Evolutionary conservation across 768 basidiomycete species (phyloP), one percentile per base, ranked within the genome.

Genomic region (Auricularia heimuer): DNA sequence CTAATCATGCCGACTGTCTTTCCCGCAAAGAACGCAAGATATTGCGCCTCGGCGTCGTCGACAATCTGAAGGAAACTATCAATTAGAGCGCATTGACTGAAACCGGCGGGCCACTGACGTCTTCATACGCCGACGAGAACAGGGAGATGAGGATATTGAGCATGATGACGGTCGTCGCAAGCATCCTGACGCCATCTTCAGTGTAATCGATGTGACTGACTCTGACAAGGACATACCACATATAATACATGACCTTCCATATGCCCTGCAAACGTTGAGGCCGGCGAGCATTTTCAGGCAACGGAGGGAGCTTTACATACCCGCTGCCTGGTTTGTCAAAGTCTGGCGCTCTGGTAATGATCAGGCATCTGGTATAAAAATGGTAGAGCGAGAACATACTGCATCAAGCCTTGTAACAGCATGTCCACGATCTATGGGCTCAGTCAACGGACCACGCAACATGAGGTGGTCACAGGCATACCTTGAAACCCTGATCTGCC

Each of bases 61-160:
- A 92, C 81, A 7, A 93, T 83, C 90, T 92, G 66, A 4, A 21
- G 62, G 18, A 21, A n/a, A n/a, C n/a, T n/a, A n/a, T n/a, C n/a
- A n/a, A 10, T 39, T 21, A 42, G 4, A 61, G n/a, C 21, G 6
- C 14, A 44, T 35, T 39, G 62, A 54, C 54, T 6, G 24, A 21
- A 14, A n/a, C n/a, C n/a, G n/a, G n/a, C n/a, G n/a, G n/a, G n/a
- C n/a, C n/a, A n/a, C n/a, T n/a, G n/a, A n/a, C n/a, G n/a, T n/a
- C 94, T 11, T 87, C 85, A 71, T 96, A 96, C 0, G 94, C 93
- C 62, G 93, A 92, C 18, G 94, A 87, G 73, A 97, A 97, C 69
- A 98, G 77, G n/a, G 94, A 97, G 69, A 98, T 94, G 71, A 98
- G 81, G 71, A 98, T 86, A 72, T 98, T 98, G 73, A 97, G 83